These are phyloP conservation scores for Carex arenaria DNA, from an alignment of 202 grass and related monocot species.

Conservation along the genomic window DNA sequence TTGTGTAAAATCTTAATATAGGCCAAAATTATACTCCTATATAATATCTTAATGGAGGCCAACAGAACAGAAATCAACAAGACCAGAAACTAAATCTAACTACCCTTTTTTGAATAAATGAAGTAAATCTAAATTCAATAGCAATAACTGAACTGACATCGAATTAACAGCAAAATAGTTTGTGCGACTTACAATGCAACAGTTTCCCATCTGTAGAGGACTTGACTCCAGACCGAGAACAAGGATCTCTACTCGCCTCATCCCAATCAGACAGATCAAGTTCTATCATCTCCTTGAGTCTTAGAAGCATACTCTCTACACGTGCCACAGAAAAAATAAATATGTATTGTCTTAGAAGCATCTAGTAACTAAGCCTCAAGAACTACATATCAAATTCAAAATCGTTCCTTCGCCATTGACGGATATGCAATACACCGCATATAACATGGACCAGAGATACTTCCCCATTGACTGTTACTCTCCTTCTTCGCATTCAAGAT, in stretches of 20 bases:
- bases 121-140: constrained; percentile 7
- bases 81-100: background rate
- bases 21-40: background rate
- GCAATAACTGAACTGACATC: background rate
- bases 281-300: constrained; percentile 35
- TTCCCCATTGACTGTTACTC: too few species aligned
- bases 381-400: constrained; percentile 3
- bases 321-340: constrained; percentile 14
- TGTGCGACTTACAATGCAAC: constrained; percentile 51
- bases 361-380: background rate
- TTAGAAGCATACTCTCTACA: constrained; percentile 50
- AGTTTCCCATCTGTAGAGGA: constrained; percentile 55
- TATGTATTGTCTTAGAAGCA: background rate
- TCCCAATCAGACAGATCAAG: constrained; percentile 45
- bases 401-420: constrained; percentile 62
- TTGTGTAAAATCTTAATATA: background rate
- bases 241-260: constrained; percentile 27
- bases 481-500: too few species aligned
- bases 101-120: background rate
- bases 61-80: background rate
- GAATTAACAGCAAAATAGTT: background rate
- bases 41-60: background rate
- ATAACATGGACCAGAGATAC: too few species aligned
- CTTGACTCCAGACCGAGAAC: constrained; percentile 50
- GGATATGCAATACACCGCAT: too few species aligned